These are phyloP conservation scores for Ophiostoma angusticollis DNA, from an alignment of 2,329 filamentous ascomycete species.

Conservation along the genomic window DNA sequence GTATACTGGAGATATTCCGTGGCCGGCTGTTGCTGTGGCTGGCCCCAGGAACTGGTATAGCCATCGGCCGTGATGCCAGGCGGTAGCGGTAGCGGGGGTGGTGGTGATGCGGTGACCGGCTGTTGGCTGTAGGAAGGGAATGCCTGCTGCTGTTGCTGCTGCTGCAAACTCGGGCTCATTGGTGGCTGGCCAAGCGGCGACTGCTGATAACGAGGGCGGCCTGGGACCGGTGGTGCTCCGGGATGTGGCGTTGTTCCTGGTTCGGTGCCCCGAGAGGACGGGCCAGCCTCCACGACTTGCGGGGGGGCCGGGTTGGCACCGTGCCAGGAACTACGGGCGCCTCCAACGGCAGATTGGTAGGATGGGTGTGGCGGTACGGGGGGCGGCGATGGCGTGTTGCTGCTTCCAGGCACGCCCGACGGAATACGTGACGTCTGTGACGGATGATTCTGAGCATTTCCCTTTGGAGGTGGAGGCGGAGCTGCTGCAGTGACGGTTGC, in stretches of 20 bases:
- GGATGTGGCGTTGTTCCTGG: background rate
- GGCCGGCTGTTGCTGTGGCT: constrained; percentile 10
- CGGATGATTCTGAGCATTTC: constrained; percentile 21
- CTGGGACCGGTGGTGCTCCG: constrained; percentile 9
- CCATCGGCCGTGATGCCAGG: constrained; percentile 10
- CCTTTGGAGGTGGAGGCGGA: constrained; percentile 44
- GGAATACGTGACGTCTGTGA: constrained; percentile 13
- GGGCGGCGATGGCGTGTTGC: constrained; percentile 8
- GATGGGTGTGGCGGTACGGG: constrained; percentile 11
- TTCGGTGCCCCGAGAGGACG: background rate
- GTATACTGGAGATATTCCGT: too few species aligned
- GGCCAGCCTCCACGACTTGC: constrained; percentile 6
- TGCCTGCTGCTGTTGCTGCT: constrained; percentile 8
- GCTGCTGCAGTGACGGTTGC: constrained; percentile 10
- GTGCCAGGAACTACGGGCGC: constrained; percentile 8
- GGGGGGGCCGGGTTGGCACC: constrained; percentile 7
- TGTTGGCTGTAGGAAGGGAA: constrained; percentile 13
- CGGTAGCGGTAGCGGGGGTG: background rate
- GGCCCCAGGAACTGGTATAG: constrained; percentile 1
- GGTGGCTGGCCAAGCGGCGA: constrained; percentile 14
- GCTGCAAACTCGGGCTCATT: constrained; percentile 17
- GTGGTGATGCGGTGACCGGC: constrained; percentile 15
- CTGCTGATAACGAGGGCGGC: constrained; percentile 14
- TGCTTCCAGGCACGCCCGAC: too few species aligned
- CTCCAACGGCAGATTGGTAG: background rate